Base-by-base conservation (phyloP, 75 land plant species). In the Picea sitchensis region DNA sequence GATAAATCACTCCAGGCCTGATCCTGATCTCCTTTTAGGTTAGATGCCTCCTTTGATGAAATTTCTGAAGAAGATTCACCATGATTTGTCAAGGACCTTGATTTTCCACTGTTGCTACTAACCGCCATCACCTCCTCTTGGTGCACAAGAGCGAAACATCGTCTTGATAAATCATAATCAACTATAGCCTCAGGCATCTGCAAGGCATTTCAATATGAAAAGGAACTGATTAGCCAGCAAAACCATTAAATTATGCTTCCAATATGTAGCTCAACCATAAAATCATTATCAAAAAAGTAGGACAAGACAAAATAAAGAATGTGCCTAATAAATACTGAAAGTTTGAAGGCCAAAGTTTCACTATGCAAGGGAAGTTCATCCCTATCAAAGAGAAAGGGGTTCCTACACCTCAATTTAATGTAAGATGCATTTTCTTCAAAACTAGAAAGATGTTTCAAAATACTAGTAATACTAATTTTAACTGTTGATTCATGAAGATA, bases 131-230 rank as follows among this genome's bases (percentile, higher is more conserved):
- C 83, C 38, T 89, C 87, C 30, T 91, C 96, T 82, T 95, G 99
- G 61, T 98, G 94, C n/a, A 93, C 80, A 44, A 98, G 74, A 9
- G 82, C 82, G 31, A 84, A 84, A 62, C 47, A 75, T 75, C 71
- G 82, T 13, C 81, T 80, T n/a, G 81, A 77, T 87, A 98, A 88
- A 79, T 93, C 86, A 80, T 87, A 93, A 78, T 98, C 98, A 75
- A 95, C 82, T 30, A 88, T 73, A n/a, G 90, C 67, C 86, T 98
- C 99, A 54, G 99, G 99, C 96, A 98, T 93, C 99, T 98, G 89
- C 80, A 85, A 12, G 36, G 68, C 44, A 7, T 13, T 47, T 23
- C 21, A 83, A 11, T 59, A 12, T 54, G 1, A 38, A 38, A 38
- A n/a, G n/a, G n/a, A n/a, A 38, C 3, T 38, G 41, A 38, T 5